Evolutionary conservation across 441 rosid species (phyloP).

Genomic region (Kokia cookei): DNA sequence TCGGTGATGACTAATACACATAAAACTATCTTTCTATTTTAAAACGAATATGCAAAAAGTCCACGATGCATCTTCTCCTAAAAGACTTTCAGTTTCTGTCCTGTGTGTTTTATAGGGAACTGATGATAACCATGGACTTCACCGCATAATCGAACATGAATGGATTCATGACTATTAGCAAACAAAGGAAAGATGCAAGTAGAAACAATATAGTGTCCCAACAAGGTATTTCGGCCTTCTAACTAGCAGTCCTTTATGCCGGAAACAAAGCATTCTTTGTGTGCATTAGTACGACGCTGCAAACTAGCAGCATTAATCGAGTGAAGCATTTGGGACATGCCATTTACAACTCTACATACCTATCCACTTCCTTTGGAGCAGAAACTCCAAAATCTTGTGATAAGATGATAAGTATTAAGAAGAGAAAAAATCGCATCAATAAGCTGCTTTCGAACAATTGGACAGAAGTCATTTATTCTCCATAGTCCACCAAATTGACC

Average conservation of each 20-base stretch:
- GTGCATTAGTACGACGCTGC: background rate
- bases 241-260: background rate
- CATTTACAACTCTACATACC: background rate
- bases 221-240: background rate
- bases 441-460: background rate
- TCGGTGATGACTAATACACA: background rate
- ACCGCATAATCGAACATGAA: background rate
- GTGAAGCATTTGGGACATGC: background rate
- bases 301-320: background rate
- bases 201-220: background rate
- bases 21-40: background rate
- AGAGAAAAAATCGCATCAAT: background rate
- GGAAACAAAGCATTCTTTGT: background rate
- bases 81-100: background rate
- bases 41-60: background rate
- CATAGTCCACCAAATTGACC: background rate
- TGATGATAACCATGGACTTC: background rate
- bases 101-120: background rate
- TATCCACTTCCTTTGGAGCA: background rate
- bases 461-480: background rate
- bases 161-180: background rate
- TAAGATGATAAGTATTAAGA: background rate
- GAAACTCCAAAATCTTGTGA: background rate
- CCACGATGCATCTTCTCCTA: background rate
- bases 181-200: background rate